Percentiles rank a stretch among this genome's conserved stretches.
These are phyloP conservation scores for Epipyxis sp. DNA, from an alignment of 108 stramenopile species.

Conservation along the genomic window DNA sequence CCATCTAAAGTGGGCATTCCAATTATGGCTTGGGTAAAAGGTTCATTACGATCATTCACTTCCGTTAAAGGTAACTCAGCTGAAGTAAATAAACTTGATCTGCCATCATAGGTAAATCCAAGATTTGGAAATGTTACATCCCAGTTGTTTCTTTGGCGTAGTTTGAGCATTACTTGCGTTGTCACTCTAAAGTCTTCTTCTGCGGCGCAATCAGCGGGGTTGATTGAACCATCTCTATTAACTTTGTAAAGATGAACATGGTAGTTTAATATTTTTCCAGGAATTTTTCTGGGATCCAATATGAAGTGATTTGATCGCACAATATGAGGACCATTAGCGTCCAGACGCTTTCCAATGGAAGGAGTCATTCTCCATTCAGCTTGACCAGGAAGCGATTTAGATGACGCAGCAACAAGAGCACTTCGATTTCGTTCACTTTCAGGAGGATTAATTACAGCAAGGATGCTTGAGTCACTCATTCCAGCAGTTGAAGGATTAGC, in stretches of 20 bases:
- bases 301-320: slow-evolving; percentile 4
- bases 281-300: neutral
- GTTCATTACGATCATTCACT: neutral
- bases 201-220: neutral
- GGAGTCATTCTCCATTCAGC: neutral
- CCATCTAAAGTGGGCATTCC: neutral
- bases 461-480: neutral
- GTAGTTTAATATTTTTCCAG: neutral
- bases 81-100: slow-evolving; percentile 10
- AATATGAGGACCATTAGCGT: neutral
- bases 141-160: neutral
- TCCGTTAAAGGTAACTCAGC: neutral
- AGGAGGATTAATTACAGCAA: neutral
- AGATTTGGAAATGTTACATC: neutral
- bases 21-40: neutral
- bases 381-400: neutral
- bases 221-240: neutral
- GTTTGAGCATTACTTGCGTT: neutral
- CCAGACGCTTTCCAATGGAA: neutral
- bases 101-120: slow-evolving; percentile 14
- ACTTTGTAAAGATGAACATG: neutral
- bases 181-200: neutral
- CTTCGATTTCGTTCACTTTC: neutral
- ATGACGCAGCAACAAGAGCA: neutral
- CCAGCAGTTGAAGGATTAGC: neutral